Percentiles rank a stretch among this genome's conserved stretches.
phyloP scores from a whole-genome alignment of 257 asterid species.

The Jacaranda copaia region DNA sequence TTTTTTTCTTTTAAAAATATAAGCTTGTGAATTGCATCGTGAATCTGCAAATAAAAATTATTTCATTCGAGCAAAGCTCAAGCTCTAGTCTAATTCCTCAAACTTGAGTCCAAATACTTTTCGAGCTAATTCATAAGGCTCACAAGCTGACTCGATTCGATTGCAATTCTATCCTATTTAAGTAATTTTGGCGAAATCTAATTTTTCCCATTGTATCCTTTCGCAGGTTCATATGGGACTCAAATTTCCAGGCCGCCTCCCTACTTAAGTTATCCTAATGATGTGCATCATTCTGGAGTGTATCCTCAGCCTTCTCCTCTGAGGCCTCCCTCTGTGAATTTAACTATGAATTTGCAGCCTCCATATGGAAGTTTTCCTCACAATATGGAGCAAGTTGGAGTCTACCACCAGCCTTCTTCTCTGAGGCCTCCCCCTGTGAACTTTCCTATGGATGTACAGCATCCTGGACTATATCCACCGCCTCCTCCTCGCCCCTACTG shows the following conservation, averaged over 20 bases:
- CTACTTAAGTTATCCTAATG: neutral
- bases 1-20: too few relatives aligned
- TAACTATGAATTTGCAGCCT: neutral
- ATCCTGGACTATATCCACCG: conserved; percentile 20
- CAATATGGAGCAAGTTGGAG: conserved; percentile 23
- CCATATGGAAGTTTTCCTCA: conserved; percentile 5
- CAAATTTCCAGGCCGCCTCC: conserved; percentile 20
- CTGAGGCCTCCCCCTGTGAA: neutral
- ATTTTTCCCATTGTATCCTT: neutral
- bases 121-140: too few relatives aligned
- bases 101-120: too few relatives aligned
- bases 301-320: neutral
- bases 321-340: conserved; percentile 1
- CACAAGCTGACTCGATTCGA: too few relatives aligned
- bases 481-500: conserved; percentile 13
- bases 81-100: too few relatives aligned
- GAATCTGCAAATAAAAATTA: too few relatives aligned
- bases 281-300: conserved; percentile 2
- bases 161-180: too few relatives aligned
- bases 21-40: too few relatives aligned
- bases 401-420: conserved; percentile 14
- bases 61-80: too few relatives aligned
- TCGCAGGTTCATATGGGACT: conserved; percentile 30
- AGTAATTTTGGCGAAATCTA: too few relatives aligned
- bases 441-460: neutral